Evolutionary conservation across 2,329 filamentous ascomycete species (phyloP).

Genomic region (Aspergillus spinulosporus): DNA sequence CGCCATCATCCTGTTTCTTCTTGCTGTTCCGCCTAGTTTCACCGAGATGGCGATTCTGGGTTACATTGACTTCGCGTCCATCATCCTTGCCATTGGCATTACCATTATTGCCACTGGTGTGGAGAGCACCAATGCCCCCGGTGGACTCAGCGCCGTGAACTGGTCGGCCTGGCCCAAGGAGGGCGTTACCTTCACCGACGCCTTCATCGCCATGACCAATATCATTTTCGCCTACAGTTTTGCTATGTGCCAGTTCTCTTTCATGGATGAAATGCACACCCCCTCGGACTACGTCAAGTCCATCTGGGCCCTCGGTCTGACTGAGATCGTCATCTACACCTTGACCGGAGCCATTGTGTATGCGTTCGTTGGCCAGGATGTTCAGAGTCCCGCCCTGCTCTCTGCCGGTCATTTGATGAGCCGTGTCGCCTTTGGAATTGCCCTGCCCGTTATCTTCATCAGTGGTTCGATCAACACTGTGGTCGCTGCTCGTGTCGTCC

Average conservation of each 20-base stretch:
- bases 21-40: conserved; percentile 38
- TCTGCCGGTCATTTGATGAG: conserved; percentile 30
- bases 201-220: conserved; percentile 38
- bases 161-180: conserved; percentile 34
- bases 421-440: conserved; percentile 36
- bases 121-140: conserved; percentile 23
- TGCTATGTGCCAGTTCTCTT: conserved; percentile 33
- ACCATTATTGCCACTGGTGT: conserved; percentile 39
- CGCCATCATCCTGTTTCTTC: conserved; percentile 35
- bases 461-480: conserved; percentile 37
- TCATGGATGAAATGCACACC: conserved; percentile 30
- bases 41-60: conserved; percentile 40
- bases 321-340: conserved; percentile 27
- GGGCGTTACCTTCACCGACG: conserved; percentile 34
- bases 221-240: conserved; percentile 47
- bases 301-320: conserved; percentile 24
- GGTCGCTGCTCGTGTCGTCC: conserved; percentile 35
- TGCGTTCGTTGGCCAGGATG: conserved; percentile 33
- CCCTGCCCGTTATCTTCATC: conserved; percentile 41
- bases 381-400: conserved; percentile 34
- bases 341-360: conserved; percentile 31
- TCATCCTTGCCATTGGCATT: conserved; percentile 37
- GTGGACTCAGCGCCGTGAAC: conserved; percentile 28
- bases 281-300: conserved; percentile 27
- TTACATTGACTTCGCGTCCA: conserved; percentile 40